phyloP scores from a whole-genome alignment of 2,329 filamentous ascomycete genomes.

The Hymenoscyphus linearis region DNA sequence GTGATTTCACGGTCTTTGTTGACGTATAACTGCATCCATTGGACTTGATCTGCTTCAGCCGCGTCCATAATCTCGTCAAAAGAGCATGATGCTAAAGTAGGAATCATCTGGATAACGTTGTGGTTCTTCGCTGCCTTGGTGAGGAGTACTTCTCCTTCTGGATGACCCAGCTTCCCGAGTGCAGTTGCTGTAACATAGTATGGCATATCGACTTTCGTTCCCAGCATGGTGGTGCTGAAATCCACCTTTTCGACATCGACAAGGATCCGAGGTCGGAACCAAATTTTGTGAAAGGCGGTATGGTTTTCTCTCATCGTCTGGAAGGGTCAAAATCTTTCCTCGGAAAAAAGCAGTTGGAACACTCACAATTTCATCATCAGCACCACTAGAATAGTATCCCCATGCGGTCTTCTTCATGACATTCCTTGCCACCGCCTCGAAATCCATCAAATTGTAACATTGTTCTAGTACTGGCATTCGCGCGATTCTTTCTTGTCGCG shows the following conservation, averaged over 20 bases:
- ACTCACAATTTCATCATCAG: conserved; percentile 79
- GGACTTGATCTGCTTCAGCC: conserved; percentile 69
- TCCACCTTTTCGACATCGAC: conserved; percentile 87
- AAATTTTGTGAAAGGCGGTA: conserved; percentile 90
- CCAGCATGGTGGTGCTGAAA: conserved; percentile 88
- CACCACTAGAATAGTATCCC: conserved; percentile 95
- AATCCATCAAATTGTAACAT: conserved; percentile 93
- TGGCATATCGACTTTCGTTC: conserved; percentile 74
- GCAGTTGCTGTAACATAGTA: conserved; percentile 97
- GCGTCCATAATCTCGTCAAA: conserved; percentile 97
- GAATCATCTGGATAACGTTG: conserved; percentile 96
- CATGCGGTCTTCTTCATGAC: conserved; percentile 96
- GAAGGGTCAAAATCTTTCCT: conserved; percentile 14
- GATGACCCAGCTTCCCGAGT: conserved; percentile 88
- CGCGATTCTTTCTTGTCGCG: conserved; percentile 66
- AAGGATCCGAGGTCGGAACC: conserved; percentile 88
- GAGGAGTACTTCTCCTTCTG: conserved; percentile 88
- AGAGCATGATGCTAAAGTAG: conserved; percentile 90
- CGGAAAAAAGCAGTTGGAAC: neutral
- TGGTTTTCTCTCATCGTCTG: conserved; percentile 95
- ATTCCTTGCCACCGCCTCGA: conserved; percentile 82
- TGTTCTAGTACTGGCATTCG: conserved; percentile 76
- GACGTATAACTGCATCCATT: conserved; percentile 94
- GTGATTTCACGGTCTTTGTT: conserved; percentile 95
- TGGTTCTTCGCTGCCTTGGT: conserved; percentile 80